Percentiles rank a stretch among this genome's conserved stretches.
These are phyloP conservation scores for Torulaspora microellipsoides DNA, from an alignment of 805 yeast genomes.

Conservation along the genomic window DNA sequence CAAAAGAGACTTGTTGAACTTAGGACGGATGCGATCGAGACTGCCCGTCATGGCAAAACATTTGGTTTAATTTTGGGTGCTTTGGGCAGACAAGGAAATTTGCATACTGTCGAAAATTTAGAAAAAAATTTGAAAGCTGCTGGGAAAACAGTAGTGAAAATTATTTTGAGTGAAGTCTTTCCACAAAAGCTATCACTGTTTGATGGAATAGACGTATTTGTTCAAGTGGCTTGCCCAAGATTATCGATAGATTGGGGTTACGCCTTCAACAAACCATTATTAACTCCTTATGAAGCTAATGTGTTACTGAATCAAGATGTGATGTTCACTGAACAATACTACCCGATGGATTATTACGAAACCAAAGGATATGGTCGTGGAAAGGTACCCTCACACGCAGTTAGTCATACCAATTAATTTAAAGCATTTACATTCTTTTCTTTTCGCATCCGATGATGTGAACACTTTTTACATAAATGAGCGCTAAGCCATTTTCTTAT, in stretches of 20 bases:
- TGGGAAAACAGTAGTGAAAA: slow-evolving; percentile 71
- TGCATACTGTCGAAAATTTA: slow-evolving; percentile 64
- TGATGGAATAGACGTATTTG: slow-evolving; percentile 89
- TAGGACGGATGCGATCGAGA: slow-evolving; percentile 65
- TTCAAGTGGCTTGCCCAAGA: slow-evolving; percentile 97
- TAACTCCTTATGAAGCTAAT: slow-evolving; percentile 96
- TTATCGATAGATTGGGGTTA: slow-evolving; percentile 98
- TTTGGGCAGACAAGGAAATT: slow-evolving; percentile 90
- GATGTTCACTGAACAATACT: slow-evolving; percentile 57
- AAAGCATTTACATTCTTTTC: background rate
- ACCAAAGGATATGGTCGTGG: slow-evolving; percentile 92
- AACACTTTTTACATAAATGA: background rate
- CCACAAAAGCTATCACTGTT: slow-evolving; percentile 90
- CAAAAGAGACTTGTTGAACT: slow-evolving; percentile 75
- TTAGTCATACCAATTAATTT: background rate
- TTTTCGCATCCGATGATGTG: background rate
- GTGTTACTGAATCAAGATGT: slow-evolving; percentile 73
- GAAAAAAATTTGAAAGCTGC: slow-evolving; percentile 48
- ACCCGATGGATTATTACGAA: slow-evolving; percentile 95
- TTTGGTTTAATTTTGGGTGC: slow-evolving; percentile 90
- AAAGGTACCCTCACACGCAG: slow-evolving; percentile 47
- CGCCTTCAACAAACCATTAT: slow-evolving; percentile 84
- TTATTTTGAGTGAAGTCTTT: slow-evolving; percentile 86
- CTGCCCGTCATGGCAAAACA: slow-evolving; percentile 55
- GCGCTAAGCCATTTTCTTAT: slow-evolving; percentile 35